Evolutionary conservation across 192 early-diverging fungal species (phyloP), one percentile per base, ranked within the genome.

Genomic region (Coemansia sp.): DNA sequence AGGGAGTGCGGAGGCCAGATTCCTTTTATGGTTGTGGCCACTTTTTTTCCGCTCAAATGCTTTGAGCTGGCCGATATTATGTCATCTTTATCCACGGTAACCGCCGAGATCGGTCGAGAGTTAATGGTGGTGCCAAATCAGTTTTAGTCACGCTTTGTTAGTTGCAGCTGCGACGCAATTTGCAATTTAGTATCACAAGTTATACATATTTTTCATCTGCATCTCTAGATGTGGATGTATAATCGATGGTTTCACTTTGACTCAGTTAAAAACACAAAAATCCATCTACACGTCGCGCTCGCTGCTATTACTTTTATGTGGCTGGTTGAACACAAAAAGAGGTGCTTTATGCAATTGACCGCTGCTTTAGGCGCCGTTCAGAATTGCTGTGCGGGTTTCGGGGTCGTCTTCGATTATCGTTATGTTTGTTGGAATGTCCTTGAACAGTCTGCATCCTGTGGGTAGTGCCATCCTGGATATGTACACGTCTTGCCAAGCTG

Each of bases 341-440:
- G n/a, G n/a, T n/a, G n/a, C n/a, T n/a, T n/a, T 25, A 25, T 8
- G 19, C 23, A 6, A 22, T 25, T 48, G 45, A 6, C 7, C 0
- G 8, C 7, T 6, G 17, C 15, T n/a, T 4, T 54, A n/a, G 8
- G 1, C 25, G 29, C 52, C 66, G 48, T 59, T 76, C 44, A 73
- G 25, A 1, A 74, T 30, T 36, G 62, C 57, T 33, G 50, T 20
- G 23, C 77, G 67, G 9, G 77, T 79, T 44, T 79, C 77, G 7
- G 54, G 52, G 53, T 79, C 77, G 57, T 79, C 77, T 37, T 79
- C 77, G 40, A 79, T 74, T 13, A 79, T 67, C n/a, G 59, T 67
- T 31, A 79, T 74, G 57, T 79, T 79, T 27, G 67, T 79, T 2
- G 71, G 71, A 36, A 79, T 74, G 50, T 79, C 77, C 61, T 79